Evolutionary conservation across 768 basidiomycete genomes (phyloP).

Genomic region (Tricholomella constricta): DNA sequence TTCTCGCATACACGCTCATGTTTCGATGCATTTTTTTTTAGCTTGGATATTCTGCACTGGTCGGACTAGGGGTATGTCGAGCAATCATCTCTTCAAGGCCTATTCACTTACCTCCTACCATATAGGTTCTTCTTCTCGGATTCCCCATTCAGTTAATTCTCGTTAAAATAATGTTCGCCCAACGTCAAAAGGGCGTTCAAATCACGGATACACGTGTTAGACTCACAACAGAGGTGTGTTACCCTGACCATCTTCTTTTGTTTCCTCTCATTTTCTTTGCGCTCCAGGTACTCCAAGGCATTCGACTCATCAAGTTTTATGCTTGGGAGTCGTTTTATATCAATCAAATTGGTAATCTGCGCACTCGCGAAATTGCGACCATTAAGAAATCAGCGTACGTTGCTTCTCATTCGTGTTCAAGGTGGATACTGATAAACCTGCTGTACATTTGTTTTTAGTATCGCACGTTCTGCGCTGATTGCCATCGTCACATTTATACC

Average conservation of each 20-base stretch:
- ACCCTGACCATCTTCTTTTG: no score
- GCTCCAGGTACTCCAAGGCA: constrained; percentile 60
- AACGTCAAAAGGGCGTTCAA: constrained; percentile 57
- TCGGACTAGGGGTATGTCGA: constrained; percentile 53
- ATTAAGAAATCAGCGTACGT: constrained; percentile 42
- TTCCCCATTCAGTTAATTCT: constrained; percentile 61
- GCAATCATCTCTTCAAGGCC: no score
- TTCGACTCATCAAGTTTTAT: constrained; percentile 66
- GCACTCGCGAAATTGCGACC: constrained; percentile 42
- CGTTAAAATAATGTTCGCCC: constrained; percentile 52
- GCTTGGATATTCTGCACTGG: constrained; percentile 71
- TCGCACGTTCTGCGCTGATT: constrained; percentile 40
- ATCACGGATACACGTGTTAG: constrained; percentile 70
- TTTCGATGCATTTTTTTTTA: constrained; percentile 20
- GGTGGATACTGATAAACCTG: no score
- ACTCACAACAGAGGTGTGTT: constrained; percentile 56
- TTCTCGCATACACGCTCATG: neutral
- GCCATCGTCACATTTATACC: constrained; percentile 53
- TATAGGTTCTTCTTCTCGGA: constrained; percentile 53
- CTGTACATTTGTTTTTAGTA: constrained; percentile 23
- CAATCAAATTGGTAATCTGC: constrained; percentile 39
- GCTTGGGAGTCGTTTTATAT: constrained; percentile 59
- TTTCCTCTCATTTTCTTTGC: neutral
- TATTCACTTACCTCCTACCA: neutral
- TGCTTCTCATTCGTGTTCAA: neutral